Conservation (phyloP, 306 rosid genomes). For the Delonix regia region DNA sequence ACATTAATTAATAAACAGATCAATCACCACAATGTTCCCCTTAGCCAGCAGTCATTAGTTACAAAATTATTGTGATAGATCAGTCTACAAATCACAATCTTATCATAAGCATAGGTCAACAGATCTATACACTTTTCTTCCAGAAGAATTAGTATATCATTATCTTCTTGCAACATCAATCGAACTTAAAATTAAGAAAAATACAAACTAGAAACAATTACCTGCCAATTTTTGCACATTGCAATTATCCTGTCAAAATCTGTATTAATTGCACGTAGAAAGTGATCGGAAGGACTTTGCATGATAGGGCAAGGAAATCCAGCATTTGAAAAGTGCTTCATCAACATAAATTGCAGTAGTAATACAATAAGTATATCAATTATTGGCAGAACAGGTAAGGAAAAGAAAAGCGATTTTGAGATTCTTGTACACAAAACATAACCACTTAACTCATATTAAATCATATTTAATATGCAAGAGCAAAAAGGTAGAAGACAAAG, state of each 20-base stretch:
- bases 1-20: background rate
- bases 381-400: constrained; percentile 14
- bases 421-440: constrained; percentile 8
- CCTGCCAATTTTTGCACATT: constrained; percentile 99
- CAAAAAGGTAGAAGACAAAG: constrained; percentile 8
- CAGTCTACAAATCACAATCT: background rate
- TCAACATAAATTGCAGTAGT: constrained; percentile 41
- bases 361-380: constrained; percentile 22
- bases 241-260: constrained; percentile 98
- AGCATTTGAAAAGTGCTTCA: constrained; percentile 98
- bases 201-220: constrained; percentile 34
- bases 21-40: background rate
- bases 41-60: background rate
- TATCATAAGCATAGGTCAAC: background rate
- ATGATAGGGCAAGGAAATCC: constrained; percentile 99
- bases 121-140: background rate
- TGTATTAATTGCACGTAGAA: constrained; percentile 94
- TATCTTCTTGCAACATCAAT: background rate
- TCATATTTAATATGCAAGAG: constrained; percentile 18
- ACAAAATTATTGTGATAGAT: background rate
- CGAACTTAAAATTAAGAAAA: background rate
- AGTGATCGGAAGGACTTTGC: constrained; percentile 99
- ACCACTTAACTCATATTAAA: constrained; percentile 12
- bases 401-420: background rate
- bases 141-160: background rate